Evolutionary conservation across 2,329 filamentous ascomycete genomes (phyloP), one percentile per base, ranked within the genome.

Genomic region (Monosporascus cannonballus): DNA sequence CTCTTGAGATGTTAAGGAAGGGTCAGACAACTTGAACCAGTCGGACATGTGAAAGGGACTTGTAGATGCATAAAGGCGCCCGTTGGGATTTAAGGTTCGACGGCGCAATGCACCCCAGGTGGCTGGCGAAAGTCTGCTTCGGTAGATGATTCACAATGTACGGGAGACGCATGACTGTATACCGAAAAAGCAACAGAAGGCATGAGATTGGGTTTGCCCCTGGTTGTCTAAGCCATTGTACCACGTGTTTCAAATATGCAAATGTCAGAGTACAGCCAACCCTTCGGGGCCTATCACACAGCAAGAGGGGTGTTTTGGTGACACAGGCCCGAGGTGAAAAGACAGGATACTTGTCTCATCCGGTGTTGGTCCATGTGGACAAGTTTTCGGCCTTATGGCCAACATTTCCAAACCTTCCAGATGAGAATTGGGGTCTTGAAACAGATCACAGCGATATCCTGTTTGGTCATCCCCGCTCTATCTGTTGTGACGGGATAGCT

Each of bases 401-500:
- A 41, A 41, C 5, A 41, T 34, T 34, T 14, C 11, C 30, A 34
- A 34, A 14, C 9, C 30, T 14, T 34, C 30, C 30, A 5, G 11
- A 14, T 34, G 30, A 14, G 30, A 34, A 5, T 5, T 8, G 9
- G n/a, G 22, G 9, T 2, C 18, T 20, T 8, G 39, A 4, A 20
- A 42, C 39, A 18, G 18, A 20, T 42, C 39, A 9, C 22, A 27
- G 14, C 30, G 22, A 46, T 14, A 17, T 25, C 14, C 25, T 46
- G 24, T 17, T 17, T 30, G 18, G 39, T 6, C 39, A 39, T 17
- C 14, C 18, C 15, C 18, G 36, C 36, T 22, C 42, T 51, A 51
- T 54, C 53, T 51, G 22, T 27, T 48, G 24, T 44, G 22, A 44
- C 51, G 49, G 41, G 42, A 22, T 48, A 57, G 14, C 49, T 50